These are phyloP conservation scores for Vigna hirtella DNA, from an alignment of 306 rosid species.

Conservation along the genomic window DNA sequence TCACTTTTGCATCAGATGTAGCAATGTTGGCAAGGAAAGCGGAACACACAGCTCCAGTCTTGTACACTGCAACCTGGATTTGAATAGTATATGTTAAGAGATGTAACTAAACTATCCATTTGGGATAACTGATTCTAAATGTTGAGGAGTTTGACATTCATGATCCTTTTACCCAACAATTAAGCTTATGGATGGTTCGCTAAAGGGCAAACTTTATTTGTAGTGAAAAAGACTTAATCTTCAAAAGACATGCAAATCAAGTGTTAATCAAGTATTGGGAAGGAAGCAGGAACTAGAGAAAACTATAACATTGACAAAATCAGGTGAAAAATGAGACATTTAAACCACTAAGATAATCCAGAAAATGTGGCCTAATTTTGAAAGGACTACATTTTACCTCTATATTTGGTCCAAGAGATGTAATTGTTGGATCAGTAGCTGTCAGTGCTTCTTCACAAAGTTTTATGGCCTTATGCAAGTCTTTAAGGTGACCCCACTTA, in stretches of 20 bases:
- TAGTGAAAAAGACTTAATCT: background rate
- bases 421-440: conserved; percentile 78
- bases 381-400: conserved; percentile 61
- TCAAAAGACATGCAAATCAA: conserved; percentile 20
- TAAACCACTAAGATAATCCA: conserved; percentile 2
- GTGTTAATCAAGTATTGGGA: conserved; percentile 18
- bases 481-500: conserved; percentile 96
- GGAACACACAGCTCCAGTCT: conserved; percentile 67
- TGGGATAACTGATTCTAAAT: conserved; percentile 10
- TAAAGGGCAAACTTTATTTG: background rate
- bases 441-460: conserved; percentile 77
- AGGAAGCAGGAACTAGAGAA: background rate
- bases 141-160: background rate
- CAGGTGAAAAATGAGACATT: conserved; percentile 1
- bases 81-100: conserved; percentile 29
- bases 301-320: too few relatives aligned
- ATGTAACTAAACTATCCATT: conserved; percentile 6
- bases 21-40: conserved; percentile 90
- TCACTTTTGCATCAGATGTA: conserved; percentile 70
- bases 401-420: conserved; percentile 73
- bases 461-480: conserved; percentile 84
- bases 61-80: conserved; percentile 80
- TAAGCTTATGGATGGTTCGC: background rate
- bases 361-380: conserved; percentile 1
- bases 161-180: background rate